These are phyloP conservation scores for Lichtheimia corymbifera DNA, from an alignment of 371 early-diverging fungal genomes.

Conservation along the genomic window DNA sequence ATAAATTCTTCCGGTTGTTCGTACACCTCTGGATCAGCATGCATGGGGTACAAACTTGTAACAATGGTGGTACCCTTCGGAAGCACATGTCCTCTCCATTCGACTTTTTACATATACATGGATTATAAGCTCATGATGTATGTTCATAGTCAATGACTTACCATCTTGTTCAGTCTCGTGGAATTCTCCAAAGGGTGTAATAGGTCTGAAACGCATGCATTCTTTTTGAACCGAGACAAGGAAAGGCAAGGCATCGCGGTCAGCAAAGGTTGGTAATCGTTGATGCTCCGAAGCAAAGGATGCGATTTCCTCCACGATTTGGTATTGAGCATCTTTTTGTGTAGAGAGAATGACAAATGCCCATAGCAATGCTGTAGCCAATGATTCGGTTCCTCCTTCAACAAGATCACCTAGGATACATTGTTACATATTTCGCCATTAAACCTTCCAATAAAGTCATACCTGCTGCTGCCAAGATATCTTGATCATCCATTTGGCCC, in stretches of 20 bases:
- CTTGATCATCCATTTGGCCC: conserved; percentile 18
- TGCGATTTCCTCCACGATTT: conserved; percentile 19
- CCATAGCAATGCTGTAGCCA: conserved; percentile 19
- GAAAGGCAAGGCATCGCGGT: conserved; percentile 19
- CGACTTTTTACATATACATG: background rate
- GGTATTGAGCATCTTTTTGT: conserved; percentile 21
- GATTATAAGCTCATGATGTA: background rate
- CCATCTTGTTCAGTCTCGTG: conserved; percentile 16
- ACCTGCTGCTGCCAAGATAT: conserved; percentile 13
- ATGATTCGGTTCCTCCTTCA: conserved; percentile 23
- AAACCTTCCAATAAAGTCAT: background rate
- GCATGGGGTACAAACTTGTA: conserved; percentile 18
- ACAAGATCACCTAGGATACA: conserved; percentile 17
- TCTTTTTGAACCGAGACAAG: conserved; percentile 19
- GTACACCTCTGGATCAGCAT: conserved; percentile 14
- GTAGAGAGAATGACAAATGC: conserved; percentile 23
- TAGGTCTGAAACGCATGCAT: conserved; percentile 18
- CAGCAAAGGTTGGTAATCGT: conserved; percentile 14
- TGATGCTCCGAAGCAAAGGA: conserved; percentile 12
- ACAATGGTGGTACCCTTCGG: conserved; percentile 15
- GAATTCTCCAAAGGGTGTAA: conserved; percentile 15
- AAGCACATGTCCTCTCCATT: conserved; percentile 13
- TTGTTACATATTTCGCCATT: background rate
- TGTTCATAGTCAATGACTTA: background rate
- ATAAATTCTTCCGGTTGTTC: conserved; percentile 20